phyloP scores from a whole-genome alignment of 192 early-diverging fungal species.

The Lunasporangiospora selenospora region DNA sequence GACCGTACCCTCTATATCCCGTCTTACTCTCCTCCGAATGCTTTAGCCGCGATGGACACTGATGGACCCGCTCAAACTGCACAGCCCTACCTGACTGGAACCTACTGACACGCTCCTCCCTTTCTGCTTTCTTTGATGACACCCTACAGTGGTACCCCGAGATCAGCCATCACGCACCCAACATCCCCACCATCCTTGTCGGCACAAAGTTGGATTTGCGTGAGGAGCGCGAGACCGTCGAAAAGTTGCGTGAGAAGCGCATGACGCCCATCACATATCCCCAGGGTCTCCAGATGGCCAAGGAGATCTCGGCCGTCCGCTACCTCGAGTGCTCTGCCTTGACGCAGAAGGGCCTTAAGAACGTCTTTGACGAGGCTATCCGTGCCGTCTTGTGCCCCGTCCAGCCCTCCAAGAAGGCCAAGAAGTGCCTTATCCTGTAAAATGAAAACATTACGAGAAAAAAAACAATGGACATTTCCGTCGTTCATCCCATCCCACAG shows the following conservation, averaged over 20 bases:
- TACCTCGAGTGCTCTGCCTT: conserved; percentile 98
- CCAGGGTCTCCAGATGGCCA: conserved; percentile 88
- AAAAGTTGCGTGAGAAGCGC: conserved; percentile 85
- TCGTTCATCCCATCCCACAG: too few relatives aligned
- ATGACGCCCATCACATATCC: conserved; percentile 88
- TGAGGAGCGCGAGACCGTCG: conserved; percentile 90
- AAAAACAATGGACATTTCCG: neutral
- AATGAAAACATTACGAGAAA: neutral
- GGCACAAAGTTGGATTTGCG: conserved; percentile 98
- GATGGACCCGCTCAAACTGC: too few relatives aligned
- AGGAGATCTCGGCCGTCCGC: conserved; percentile 89
- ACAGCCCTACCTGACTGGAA: too few relatives aligned
- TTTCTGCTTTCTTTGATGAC: too few relatives aligned
- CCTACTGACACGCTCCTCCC: too few relatives aligned
- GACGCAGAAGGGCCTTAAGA: conserved; percentile 97
- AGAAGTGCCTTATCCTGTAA: conserved; percentile 83
- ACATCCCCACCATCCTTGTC: conserved; percentile 91
- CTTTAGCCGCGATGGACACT: too few relatives aligned
- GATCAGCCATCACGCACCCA: conserved; percentile 94
- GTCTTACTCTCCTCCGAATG: too few relatives aligned
- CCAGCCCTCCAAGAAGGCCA: conserved; percentile 65
- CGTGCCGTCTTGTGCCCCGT: conserved; percentile 88
- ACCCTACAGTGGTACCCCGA: conserved; percentile 92
- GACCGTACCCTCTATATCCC: too few relatives aligned
- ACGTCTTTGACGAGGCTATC: conserved; percentile 99